A percentile compares a stretch with the other conserved stretches of the same genome.
Conservation (phyloP, 441 rosid genomes). For the Arabidopsis lyrata region DNA sequence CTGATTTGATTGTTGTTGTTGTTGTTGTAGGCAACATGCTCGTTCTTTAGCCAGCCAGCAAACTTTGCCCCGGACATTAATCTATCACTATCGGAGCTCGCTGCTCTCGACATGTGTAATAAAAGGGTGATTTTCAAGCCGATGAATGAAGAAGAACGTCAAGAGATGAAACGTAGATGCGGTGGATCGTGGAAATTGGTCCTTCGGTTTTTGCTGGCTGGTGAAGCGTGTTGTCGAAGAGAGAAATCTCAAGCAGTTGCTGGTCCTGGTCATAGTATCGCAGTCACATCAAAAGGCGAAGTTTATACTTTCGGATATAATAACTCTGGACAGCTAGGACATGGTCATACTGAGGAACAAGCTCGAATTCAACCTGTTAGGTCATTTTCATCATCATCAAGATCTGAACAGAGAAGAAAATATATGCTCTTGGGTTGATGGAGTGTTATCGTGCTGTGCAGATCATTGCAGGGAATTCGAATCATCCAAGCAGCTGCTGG, state of each 20-base stretch:
- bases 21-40: slow-evolving; percentile 85
- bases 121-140: slow-evolving; percentile 86
- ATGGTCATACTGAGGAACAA: slow-evolving; percentile 81
- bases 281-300: slow-evolving; percentile 75
- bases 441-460: slow-evolving; percentile 58
- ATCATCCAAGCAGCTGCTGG: slow-evolving; percentile 97
- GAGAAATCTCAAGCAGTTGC: slow-evolving; percentile 95
- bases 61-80: slow-evolving; percentile 79
- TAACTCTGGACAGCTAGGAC: slow-evolving; percentile 90
- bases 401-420: slow-evolving; percentile 8
- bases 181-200: slow-evolving; percentile 99
- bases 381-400: slow-evolving; percentile 53
- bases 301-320: slow-evolving; percentile 90
- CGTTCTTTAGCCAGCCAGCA: slow-evolving; percentile 97
- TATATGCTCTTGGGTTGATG: slow-evolving; percentile 8
- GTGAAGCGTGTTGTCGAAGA: slow-evolving; percentile 92
- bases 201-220: slow-evolving; percentile 85
- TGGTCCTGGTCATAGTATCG: slow-evolving; percentile 94
- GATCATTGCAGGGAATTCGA: slow-evolving; percentile 93
- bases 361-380: slow-evolving; percentile 80
- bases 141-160: slow-evolving; percentile 74
- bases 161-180: slow-evolving; percentile 74
- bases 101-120: slow-evolving; percentile 97
- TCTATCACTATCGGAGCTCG: slow-evolving; percentile 86
- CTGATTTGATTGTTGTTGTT: slow-evolving; percentile 57